Conservation (phyloP, 2,329 filamentous ascomycete species). For the Neonectria neomacrospora region DNA sequence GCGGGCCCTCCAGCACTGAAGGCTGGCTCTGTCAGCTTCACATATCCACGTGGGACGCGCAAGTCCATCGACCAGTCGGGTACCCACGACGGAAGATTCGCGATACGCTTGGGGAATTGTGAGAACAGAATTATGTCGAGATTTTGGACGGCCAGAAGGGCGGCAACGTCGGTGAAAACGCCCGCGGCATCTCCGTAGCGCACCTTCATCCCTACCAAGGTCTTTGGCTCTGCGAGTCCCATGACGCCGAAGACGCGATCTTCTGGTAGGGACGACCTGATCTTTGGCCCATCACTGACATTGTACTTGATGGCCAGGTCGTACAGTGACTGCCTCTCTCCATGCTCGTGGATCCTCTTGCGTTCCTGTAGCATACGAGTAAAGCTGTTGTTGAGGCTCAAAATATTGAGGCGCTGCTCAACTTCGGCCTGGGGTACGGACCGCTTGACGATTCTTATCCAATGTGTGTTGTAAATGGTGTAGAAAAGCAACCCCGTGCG, state of each 20-base stretch:
- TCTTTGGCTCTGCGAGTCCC: conserved; percentile 39
- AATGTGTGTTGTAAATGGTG: conserved; percentile 47
- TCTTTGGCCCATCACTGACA: conserved; percentile 40
- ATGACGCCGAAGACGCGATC: conserved; percentile 49
- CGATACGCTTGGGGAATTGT: conserved; percentile 41
- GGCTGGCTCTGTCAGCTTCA: conserved; percentile 31
- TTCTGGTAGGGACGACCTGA: conserved; percentile 43
- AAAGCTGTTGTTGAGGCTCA: conserved; percentile 35
- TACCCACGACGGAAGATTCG: conserved; percentile 48
- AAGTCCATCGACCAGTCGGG: conserved; percentile 50
- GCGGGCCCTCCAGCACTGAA: conserved; percentile 40
- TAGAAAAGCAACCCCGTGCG: conserved; percentile 43
- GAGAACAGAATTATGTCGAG: conserved; percentile 46
- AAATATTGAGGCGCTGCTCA: conserved; percentile 33
- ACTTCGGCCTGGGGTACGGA: conserved; percentile 31
- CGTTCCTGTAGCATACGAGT: conserved; percentile 46
- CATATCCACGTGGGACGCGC: conserved; percentile 41
- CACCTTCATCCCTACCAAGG: conserved; percentile 17
- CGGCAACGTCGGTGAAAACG: conserved; percentile 38
- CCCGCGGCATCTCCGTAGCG: conserved; percentile 20
- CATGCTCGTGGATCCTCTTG: conserved; percentile 42
- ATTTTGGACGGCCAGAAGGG: conserved; percentile 37
- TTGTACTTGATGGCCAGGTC: conserved; percentile 47
- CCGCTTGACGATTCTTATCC: conserved; percentile 28
- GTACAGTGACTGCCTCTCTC: conserved; percentile 34